Evolutionary conservation across 129 eudicot genomes (phyloP), one percentile per base, ranked within the genome.

Genomic region (Sambucus nigra): DNA sequence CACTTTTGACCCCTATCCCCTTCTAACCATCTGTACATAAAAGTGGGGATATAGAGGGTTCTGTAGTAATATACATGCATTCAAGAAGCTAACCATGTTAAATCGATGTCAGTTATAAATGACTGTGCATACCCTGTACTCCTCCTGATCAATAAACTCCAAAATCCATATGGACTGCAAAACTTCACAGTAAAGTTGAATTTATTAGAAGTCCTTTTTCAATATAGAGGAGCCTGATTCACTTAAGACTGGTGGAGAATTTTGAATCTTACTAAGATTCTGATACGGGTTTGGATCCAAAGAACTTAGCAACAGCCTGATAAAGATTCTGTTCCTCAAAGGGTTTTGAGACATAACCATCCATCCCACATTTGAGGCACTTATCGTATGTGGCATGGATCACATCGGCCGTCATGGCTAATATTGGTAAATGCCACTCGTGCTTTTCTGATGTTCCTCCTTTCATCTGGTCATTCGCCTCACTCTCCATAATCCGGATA

Each of bases 331-430:
- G 84, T 68, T 87, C 96, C 46, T 76, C 85, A 49, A 87, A 87
- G 5, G 96, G 96, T 28, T 87, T 87, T 19, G 94, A 80, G 5
- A 87, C 96, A 29, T 87, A 83, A 8, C 94, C 89, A 42, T 87
- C 94, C 96, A 87, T 87, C 12, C 94, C 94, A 23, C 74, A 65
- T 28, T 72, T 66, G 62, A 79, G 59, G 64, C 96, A 87, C 53
- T 87, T 73, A 55, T 87, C 94, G 5, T 70, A 69, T 15, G 96
- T 87, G 31, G 96, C 96, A 27, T 87, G 94, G 61, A 87, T 82
- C 27, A 87, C 96, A 67, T 87, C 96, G 7, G 96, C 96, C 3
- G 96, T 87, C 96, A 87, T 87, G 41, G 96, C 96, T 55, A 87
- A 58, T 47, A 87, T 73, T 21, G 96, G 96, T 25, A 87, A 56